Base-by-base conservation (phyloP, 177 flowering plant species). In the Vitis hybrid region DNA sequence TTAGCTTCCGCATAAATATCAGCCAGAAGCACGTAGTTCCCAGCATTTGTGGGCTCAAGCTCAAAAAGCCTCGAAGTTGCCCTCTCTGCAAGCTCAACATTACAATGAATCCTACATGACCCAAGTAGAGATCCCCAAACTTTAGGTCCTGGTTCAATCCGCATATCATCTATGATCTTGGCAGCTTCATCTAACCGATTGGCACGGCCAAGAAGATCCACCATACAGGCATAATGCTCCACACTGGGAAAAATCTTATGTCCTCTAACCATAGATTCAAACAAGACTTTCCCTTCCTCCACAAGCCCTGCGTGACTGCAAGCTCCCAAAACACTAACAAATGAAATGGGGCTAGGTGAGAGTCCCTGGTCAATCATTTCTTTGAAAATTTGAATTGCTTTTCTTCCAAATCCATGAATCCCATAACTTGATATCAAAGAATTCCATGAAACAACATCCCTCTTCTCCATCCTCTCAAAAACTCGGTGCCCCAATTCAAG, bases 201-300 rank as follows among this genome's bases (percentile, higher is more conserved):
- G 15, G 90, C 93, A 52, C 97, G 86, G 10, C 97, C 95, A 26
- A 92, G 85, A 71, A 94, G 86, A 79, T 94, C 94, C 67, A 89
- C 92, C 91, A 90, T 82, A 77, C 97, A 89, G 62, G 97, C 88
- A 79, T 90, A 92, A 57, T 92, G 93, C 84, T 94, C 97, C 51
- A 65, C 79, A 39, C 67, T 75, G 4, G 93, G 93, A 58, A 52
- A n/a, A 69, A 89, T 86, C 4, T 74, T 50, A 64, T 86, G 79
- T 19, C 78, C 77, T 68, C 66, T 81, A 15, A 55, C 72, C 90
- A 91, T 91, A 9, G 97, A 86, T 2, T 81, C 72, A 64, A 91
- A 89, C 60, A 89, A 62, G n/a, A 8, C 61, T 72, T 85, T 86
- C n/a, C 92, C 93, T 65, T 86, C 85, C 50, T 83, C 84, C 48